A percentile compares a stretch with the other conserved stretches of the same genome.
These are phyloP conservation scores for Erodium moschatum DNA, from an alignment of 441 rosid genomes.

Conservation along the genomic window DNA sequence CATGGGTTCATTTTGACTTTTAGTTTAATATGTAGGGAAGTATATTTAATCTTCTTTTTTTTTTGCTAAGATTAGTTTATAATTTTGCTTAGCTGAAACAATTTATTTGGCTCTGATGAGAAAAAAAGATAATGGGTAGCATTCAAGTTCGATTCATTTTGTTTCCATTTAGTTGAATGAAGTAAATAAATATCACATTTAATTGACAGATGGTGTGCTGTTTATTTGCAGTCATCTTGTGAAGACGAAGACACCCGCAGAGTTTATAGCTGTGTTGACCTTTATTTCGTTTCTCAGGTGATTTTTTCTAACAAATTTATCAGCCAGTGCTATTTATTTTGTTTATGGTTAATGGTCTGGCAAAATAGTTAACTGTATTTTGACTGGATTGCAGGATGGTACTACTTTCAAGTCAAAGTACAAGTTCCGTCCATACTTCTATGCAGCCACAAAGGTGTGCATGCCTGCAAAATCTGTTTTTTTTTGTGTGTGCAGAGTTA, in stretches of 20 bases:
- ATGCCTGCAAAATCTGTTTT: neutral
- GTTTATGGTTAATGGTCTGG: constrained; percentile 11
- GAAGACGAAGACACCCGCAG: constrained; percentile 64
- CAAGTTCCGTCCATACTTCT: constrained; percentile 89
- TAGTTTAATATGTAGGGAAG: neutral
- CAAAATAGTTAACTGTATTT: constrained; percentile 2
- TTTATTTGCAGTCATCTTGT: constrained; percentile 64
- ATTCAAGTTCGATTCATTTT: neutral
- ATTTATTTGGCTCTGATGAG: neutral
- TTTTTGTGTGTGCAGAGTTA: constrained; percentile 7
- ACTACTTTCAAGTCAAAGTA: constrained; percentile 76
- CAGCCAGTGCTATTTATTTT: neutral
- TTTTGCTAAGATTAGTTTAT: neutral
- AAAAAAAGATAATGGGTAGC: neutral
- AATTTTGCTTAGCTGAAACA: neutral
- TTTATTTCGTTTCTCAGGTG: constrained; percentile 83
- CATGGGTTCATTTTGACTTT: neutral
- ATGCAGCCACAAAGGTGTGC: constrained; percentile 70
- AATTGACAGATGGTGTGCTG: constrained; percentile 3
- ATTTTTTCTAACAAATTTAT: constrained; percentile 12
- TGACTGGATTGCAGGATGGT: constrained; percentile 54
- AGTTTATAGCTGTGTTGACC: constrained; percentile 72
- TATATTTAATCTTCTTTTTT: neutral
- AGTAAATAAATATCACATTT: neutral
- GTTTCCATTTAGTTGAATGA: constrained; percentile 5